Conservation (phyloP, 108 stramenopile species). For the Nitzschia inconspicua region DNA sequence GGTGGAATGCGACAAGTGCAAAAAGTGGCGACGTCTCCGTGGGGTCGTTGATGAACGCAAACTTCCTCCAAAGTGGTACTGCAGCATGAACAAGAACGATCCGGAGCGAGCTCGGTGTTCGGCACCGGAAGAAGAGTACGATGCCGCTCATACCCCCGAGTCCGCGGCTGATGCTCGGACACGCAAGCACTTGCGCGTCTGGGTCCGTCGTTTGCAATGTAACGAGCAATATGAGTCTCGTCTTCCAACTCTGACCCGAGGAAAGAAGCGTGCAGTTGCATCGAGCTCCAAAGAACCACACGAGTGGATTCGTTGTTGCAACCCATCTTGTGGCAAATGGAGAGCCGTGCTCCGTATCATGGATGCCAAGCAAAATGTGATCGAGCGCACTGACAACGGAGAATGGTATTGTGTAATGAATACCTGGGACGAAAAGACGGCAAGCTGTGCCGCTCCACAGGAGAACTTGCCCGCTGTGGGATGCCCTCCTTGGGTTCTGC, state of each 20-base stretch:
- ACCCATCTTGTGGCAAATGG: slow-evolving; percentile 85
- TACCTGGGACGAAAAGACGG: slow-evolving; percentile 88
- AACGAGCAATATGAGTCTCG: slow-evolving; percentile 81
- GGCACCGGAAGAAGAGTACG: slow-evolving; percentile 90
- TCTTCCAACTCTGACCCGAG: slow-evolving; percentile 55
- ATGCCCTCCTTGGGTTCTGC: slow-evolving; percentile 85
- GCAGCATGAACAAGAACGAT: slow-evolving; percentile 87
- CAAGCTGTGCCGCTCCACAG: slow-evolving; percentile 86
- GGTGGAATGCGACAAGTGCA: slow-evolving; percentile 90
- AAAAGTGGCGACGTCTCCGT: slow-evolving; percentile 89
- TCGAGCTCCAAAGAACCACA: slow-evolving; percentile 72
- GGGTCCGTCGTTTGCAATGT: slow-evolving; percentile 80
- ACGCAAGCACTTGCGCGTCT: slow-evolving; percentile 79
- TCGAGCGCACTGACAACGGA: slow-evolving; percentile 59
- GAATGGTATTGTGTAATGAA: slow-evolving; percentile 95
- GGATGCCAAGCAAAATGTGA: slow-evolving; percentile 64
- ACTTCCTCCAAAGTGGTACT: slow-evolving; percentile 85
- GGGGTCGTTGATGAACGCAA: slow-evolving; percentile 86
- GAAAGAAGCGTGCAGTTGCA: slow-evolving; percentile 51
- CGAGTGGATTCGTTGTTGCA: slow-evolving; percentile 88
- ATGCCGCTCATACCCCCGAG: slow-evolving; percentile 70
- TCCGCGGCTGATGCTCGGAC: slow-evolving; percentile 79
- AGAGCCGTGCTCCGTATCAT: slow-evolving; percentile 72
- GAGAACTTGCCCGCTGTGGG: slow-evolving; percentile 84
- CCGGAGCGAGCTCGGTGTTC: slow-evolving; percentile 80